Base-by-base conservation (phyloP, 495 filamentous ascomycete genomes). In the Aspergillus campestris region DNA sequence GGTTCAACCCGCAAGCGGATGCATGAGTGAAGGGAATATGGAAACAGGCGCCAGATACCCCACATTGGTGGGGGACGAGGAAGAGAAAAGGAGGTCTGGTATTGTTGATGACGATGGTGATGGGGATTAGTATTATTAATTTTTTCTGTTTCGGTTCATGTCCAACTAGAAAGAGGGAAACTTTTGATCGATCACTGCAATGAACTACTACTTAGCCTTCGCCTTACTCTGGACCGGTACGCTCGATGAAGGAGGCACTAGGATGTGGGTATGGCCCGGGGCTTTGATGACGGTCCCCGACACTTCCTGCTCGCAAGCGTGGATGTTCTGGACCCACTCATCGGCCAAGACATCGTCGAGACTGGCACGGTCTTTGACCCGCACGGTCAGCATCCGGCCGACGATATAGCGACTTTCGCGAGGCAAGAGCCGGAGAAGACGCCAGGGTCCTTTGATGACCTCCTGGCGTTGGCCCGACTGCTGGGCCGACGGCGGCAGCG, bases 371-470 rank as follows among this genome's bases (percentile, higher is more conserved):
- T 84, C 82, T 52, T 79, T 86, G 5, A 92, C 89, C 53, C 92
- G 80, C 34, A 95, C 71, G 54, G 94, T 89, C 39, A 98, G 73
- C 92, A 98, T 98, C 34, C 86, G 77, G 15, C 86, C 84, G 42
- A 98, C 89, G 48, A 98, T 87, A 54, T 87, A 80, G 28, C 92
- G 73, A 43, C 80, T 94, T 66, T 97, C 92, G 49, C 92, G 77
- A 7, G 92, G 92, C 3, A 98, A 76, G 6, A 97, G 75, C 40
- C 92, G 80, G n/a, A 98, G 75, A 45, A 98, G 75, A 33, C 92
- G 81, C 85, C 90, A 94, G 8, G 94, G 94, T 0, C 92, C 92
- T 56, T 88, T 89, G 56, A 96, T 87, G 3, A 89, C 78, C 53
- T 89, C 84, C 45, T 69, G 70, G n/a, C 67, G 69, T 52, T 80